Percentiles rank a stretch among this genome's conserved stretches.
Conservation (phyloP, 169 alveolate genomes). For the Prorocentrum cordatum region DNA sequence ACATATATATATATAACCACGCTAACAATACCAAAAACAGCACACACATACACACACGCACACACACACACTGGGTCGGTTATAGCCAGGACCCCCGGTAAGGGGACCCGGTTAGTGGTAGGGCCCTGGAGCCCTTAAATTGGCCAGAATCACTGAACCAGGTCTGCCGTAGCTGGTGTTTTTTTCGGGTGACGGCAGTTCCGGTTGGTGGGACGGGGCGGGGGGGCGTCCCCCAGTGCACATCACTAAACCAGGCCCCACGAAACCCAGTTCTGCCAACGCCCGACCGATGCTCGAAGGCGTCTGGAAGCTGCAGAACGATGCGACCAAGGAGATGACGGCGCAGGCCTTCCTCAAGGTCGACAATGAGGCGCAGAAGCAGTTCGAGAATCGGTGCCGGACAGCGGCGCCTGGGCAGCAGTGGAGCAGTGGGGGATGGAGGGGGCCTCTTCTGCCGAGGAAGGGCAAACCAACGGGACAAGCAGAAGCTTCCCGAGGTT, state of each 20-base stretch:
- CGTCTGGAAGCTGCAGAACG: slow-evolving; percentile 97
- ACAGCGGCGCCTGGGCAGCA: no score
- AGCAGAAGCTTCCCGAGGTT: no score
- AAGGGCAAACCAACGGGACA: no score
- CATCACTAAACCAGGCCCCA: background rate
- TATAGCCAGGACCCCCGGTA: background rate
- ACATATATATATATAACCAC: background rate
- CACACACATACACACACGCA: no score
- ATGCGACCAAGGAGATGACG: slow-evolving; percentile 93
- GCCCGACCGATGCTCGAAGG: slow-evolving; percentile 87
- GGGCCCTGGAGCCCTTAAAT: background rate
- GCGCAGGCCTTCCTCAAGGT: slow-evolving; percentile 97
- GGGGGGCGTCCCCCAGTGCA: background rate
- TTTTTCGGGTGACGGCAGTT: background rate
- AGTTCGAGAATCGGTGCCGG: slow-evolving; percentile 54
- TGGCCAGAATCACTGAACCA: background rate
- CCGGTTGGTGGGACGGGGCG: background rate
- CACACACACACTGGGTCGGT: no score
- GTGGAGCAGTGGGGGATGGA: no score
- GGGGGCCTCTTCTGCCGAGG: no score
- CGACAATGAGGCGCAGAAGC: slow-evolving; percentile 95
- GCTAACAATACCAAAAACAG: background rate
- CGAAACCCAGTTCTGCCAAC: slow-evolving; percentile 25
- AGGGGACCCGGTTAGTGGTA: slow-evolving; percentile 80
- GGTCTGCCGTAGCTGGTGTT: background rate